These are phyloP conservation scores for Fusarium incarnatum DNA, from an alignment of 2,329 filamentous ascomycete species.

Conservation along the genomic window DNA sequence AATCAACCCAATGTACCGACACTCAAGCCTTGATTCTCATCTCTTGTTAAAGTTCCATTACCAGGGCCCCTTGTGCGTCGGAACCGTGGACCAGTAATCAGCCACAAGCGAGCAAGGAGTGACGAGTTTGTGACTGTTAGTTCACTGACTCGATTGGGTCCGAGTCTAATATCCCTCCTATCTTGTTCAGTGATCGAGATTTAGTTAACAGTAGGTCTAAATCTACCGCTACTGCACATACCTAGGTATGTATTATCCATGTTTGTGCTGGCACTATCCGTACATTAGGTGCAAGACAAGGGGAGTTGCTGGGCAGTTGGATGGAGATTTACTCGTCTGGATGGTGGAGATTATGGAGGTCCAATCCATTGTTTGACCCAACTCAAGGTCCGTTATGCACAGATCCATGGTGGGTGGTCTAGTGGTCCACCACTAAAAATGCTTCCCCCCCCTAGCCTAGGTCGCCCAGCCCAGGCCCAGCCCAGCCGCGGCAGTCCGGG, in stretches of 20 bases:
- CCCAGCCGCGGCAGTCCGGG: constrained; percentile 27
- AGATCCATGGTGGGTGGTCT: constrained; percentile 14
- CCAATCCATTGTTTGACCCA: constrained; percentile 19
- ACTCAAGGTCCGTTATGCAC: constrained; percentile 21
- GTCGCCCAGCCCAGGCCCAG: background rate
- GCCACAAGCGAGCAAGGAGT: background rate
- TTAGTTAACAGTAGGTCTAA: background rate
- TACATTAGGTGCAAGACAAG: background rate
- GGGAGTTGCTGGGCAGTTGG: constrained; percentile 7
- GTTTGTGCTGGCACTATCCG: background rate
- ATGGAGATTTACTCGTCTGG: constrained; percentile 3
- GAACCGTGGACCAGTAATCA: constrained; percentile 2
- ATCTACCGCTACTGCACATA: constrained; percentile 3
- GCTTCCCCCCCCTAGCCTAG: background rate
- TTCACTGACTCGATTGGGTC: constrained; percentile 40
- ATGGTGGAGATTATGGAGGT: constrained; percentile 15
- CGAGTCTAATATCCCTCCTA: background rate
- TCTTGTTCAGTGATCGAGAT: constrained; percentile 41
- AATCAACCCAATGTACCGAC: background rate
- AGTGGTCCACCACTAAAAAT: constrained; percentile 22
- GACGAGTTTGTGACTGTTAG: constrained; percentile 18
- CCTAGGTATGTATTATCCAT: background rate
- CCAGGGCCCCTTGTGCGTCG: constrained; percentile 1
- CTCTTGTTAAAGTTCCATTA: constrained; percentile 1
- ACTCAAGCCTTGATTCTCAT: constrained; percentile 6